Base-by-base conservation (phyloP, 306 rosid genomes). In the Crotalaria pallida region DNA sequence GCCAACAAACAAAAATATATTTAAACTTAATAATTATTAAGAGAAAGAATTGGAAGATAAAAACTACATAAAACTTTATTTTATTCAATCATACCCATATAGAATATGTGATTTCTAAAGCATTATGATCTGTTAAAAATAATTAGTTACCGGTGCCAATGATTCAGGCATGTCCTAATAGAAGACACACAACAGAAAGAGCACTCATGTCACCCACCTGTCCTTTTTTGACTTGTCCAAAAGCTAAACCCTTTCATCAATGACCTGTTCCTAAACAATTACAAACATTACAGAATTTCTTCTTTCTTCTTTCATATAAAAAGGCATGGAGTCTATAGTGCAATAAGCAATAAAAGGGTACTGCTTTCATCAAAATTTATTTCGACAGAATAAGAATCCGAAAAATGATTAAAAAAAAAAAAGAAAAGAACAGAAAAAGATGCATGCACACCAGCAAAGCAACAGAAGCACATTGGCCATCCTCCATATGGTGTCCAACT, bases 181-280 rank as follows among this genome's bases (percentile, higher is more conserved):
- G 49, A 61, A 77, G 55, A 68, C 38, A 77, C 29, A 45, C 48
- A 73, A 33, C 10, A 22, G 75, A 77, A 70, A 73, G 34, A 27
- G 77, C 77, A 70, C 40, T 71, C 55, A 79, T 59, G 65, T 16
- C 74, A 50, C 52, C 64, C 78, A 74, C 83, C 50, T 73, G 86
- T 36, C 47, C 50, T 21, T 75, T 31, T 82, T 82, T 78, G 86
- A 82, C 86, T 75, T 78, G 69, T 65, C 81, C 76, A 33, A 82
- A 74, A 74, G 76, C 67, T 2, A 43, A 19, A 1, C 68, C 52
- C 78, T 74, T 78, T 75, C 82, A 58, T 33, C 44, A 47, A 77
- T 58, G 51, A 48, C 77, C 44, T 68, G 52, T 58, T 47, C 55
- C 44, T 16, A 50, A 71, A 69, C n/a, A n/a, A n/a, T n/a, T n/a